Base-by-base conservation (phyloP, 495 filamentous ascomycete genomes). In the Oidiodendron maius region DNA sequence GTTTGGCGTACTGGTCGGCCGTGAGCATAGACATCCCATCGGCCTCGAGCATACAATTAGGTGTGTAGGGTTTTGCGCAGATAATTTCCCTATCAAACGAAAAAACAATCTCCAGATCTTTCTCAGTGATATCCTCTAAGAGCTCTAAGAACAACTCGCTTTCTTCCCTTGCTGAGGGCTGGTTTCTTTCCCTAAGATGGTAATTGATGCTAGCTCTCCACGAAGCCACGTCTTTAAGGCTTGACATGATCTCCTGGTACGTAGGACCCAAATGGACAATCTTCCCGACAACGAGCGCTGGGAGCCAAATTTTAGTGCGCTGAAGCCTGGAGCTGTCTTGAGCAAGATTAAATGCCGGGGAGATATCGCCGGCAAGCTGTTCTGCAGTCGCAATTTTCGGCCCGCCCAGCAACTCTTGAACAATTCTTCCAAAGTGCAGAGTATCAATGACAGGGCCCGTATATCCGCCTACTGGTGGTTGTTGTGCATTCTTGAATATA, bases 381-480 rank as follows among this genome's bases (percentile, higher is more conserved):
- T 43, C 25, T 11, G 38, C 17, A 0, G 22, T 35, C 12, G 28
- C 39, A 34, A 41, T 43, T 1, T 13, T 21, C 20, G 12, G 37
- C 35, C 48, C 48, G 23, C 48, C 48, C 4, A 51, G 32, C 18
- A 51, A 4, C 10, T 22, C 1, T 36, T 30, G 8, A 9, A 51
- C 48, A 6, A 44, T 1, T 38, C 21, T 36, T 2, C 40, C 30
- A 26, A 51, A 44, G 3, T 26, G 1, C 5, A 51, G 1, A 4
- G 43, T 44, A 25, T 44, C 40, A 10, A 5, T 1, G 5, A 9
- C 3, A 22, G 12, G 17, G 8, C 5, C 18, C 8, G 3, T 8
- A n/a, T n/a, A n/a, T n/a, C n/a, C n/a, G n/a, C n/a, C n/a, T n/a
- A n/a, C n/a, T n/a, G n/a, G n/a, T n/a, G n/a, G n/a, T 1, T 2